These are phyloP conservation scores for Sphaerobolus stellatus DNA, from an alignment of 1,284 basidiomycete species.

Conservation along the genomic window DNA sequence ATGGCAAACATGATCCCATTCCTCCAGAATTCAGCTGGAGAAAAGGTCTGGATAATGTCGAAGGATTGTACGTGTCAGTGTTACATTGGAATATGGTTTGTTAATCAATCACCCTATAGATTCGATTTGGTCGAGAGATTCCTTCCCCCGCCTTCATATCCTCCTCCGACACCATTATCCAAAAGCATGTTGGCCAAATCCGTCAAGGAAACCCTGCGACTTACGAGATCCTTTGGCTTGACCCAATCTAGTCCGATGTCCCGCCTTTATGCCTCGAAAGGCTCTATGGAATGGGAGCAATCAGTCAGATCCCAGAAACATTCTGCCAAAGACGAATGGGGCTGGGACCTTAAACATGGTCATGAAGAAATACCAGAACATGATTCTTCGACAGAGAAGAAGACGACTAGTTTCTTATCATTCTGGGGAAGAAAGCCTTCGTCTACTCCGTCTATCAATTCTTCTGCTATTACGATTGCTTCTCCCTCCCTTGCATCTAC, in stretches of 20 bases:
- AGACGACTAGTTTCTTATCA: slow-evolving; percentile 58
- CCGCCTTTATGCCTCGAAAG: slow-evolving; percentile 62
- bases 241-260: slow-evolving; percentile 62
- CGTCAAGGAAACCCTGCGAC: slow-evolving; percentile 55
- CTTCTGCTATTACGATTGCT: slow-evolving; percentile 17
- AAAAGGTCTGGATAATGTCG: slow-evolving; percentile 44
- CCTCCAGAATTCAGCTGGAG: slow-evolving; percentile 30
- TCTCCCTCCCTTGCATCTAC: slow-evolving; percentile 12
- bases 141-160: slow-evolving; percentile 36
- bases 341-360: slow-evolving; percentile 27
- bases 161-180: slow-evolving; percentile 46
- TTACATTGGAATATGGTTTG: not conserved
- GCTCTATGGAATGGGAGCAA: slow-evolving; percentile 70
- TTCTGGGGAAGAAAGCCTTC: slow-evolving; percentile 57
- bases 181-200: slow-evolving; percentile 56
- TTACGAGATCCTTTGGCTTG: slow-evolving; percentile 56
- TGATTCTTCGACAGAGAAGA: slow-evolving; percentile 41
- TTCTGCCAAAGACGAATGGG: slow-evolving; percentile 22
- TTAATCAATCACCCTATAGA: slow-evolving; percentile 21
- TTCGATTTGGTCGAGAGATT: slow-evolving; percentile 41
- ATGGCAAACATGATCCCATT: slow-evolving; percentile 37
- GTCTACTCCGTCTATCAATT: slow-evolving; percentile 9
- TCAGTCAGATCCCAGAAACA: slow-evolving; percentile 51
- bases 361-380: slow-evolving; percentile 28
- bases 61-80: slow-evolving; percentile 55